Conservation (phyloP, 1,284 basidiomycete genomes). For the Cryptococcus hybrid region DNA sequence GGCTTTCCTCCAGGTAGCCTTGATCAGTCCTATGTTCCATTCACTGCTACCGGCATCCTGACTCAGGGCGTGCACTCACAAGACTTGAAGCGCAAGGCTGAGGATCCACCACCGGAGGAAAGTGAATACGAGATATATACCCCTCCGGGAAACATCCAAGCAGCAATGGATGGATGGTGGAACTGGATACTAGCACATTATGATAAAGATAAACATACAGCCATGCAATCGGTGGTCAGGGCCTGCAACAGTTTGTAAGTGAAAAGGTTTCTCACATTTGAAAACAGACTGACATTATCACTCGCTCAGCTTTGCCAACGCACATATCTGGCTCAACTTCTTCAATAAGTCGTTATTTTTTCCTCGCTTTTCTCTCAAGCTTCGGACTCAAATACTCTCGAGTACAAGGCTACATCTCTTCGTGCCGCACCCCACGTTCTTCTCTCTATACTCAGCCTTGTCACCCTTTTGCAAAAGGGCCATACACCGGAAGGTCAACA, state of each 20-base stretch:
- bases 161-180: neutral
- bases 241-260: neutral
- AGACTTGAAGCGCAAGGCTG: too few relatives aligned
- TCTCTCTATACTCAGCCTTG: slow-evolving; percentile 22
- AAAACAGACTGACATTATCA: too few relatives aligned
- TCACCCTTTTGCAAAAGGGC: slow-evolving; percentile 24
- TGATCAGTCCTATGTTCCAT: too few relatives aligned
- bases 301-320: too few relatives aligned
- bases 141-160: slow-evolving; percentile 2
- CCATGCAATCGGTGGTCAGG: neutral
- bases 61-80: too few relatives aligned
- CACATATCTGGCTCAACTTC: neutral
- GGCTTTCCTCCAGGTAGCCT: too few relatives aligned
- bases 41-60: too few relatives aligned
- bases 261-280: neutral
- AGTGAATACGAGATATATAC: neutral
- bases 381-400: slow-evolving; percentile 3
- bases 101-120: too few relatives aligned
- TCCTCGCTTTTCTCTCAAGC: neutral
- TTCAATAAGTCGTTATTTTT: neutral
- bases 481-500: slow-evolving; percentile 11
- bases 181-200: slow-evolving; percentile 14
- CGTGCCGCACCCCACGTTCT: slow-evolving; percentile 25
- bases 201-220: slow-evolving; percentile 23
- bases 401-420: slow-evolving; percentile 7